Base-by-base conservation (phyloP, 176 grass and related monocot species). In the Aegilops bicornis region DNA sequence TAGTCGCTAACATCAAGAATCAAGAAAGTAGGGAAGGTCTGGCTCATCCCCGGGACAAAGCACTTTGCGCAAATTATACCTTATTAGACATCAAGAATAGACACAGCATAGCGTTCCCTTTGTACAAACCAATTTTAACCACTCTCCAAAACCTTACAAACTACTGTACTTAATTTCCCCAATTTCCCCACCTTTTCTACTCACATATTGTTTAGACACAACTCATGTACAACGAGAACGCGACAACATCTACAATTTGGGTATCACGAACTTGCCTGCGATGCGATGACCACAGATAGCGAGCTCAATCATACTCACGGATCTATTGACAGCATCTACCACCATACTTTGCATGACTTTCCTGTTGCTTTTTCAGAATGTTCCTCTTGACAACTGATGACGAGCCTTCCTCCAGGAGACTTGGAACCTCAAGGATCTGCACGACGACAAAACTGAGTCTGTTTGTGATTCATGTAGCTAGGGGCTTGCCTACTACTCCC, bases 301-400 rank as follows among this genome's bases (percentile, higher is more conserved):
- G 14, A 61, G 32, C 35, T 82, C 77, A 73, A 59, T 56, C 50
- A 67, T 32, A 78, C 59, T 1, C n/a, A 68, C 40, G 7, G 9
- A 36, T 86, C 83, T 88, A 88, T 88, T 89, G 82, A 85, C 90
- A 96, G 29, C 97, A 99, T 48, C 80, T 83, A 81, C 80, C 87
- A 80, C 85, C 78, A 30, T 79, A 69, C 79, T 89, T 95, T 62
- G 88, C 82, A 35, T 84, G 82, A 56, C 73, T 94, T 85, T 94
- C 97, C 66, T 92, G 97, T 87, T 99, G 92, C 73, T 94, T 94
- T 88, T 99, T 96, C 90, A 99, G 82, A 76, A 85, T 94, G 76
- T 92, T 91, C 76, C 85, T 92, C 80, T 92, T 96, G 66, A 88
- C 93, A 66, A 93, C 88, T 2, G 88, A 88, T 30, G 86, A 93